Percentiles rank a stretch among this genome's conserved stretches.
phyloP scores from a whole-genome alignment of 1,284 basidiomycete genomes.

The Cryptococcus floricola region DNA sequence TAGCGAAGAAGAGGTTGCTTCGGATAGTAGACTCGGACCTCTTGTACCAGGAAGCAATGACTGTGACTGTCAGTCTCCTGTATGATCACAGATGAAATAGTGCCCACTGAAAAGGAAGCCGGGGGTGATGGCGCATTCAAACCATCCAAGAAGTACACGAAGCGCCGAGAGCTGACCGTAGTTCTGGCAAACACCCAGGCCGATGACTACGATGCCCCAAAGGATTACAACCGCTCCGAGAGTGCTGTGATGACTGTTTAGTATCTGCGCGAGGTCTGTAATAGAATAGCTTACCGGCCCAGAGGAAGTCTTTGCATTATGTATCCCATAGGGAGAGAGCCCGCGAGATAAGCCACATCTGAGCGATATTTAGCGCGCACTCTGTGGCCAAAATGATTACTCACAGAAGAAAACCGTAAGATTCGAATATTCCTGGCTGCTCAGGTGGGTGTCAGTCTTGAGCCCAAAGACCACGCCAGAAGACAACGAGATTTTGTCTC shows the following conservation, averaged over 20 bases:
- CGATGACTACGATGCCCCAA: constrained; percentile 25
- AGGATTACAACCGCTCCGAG: neutral
- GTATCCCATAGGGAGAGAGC: constrained; percentile 24
- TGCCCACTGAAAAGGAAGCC: constrained; percentile 24
- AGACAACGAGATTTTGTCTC: constrained; percentile 6
- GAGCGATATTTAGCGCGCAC: neutral
- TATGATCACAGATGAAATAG: no score
- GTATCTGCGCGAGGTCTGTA: neutral
- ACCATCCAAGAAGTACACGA: constrained; percentile 28
- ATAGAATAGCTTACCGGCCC: constrained; percentile 9
- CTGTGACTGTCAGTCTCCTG: neutral
- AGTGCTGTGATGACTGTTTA: neutral
- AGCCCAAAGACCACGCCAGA: constrained; percentile 25
- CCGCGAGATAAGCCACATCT: constrained; percentile 23
- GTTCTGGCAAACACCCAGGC: constrained; percentile 26
- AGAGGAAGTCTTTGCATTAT: constrained; percentile 28
- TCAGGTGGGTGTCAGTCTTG: constrained; percentile 25
- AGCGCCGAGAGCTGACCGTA: constrained; percentile 21
- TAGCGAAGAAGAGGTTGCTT: constrained; percentile 21
- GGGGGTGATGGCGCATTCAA: constrained; percentile 28
- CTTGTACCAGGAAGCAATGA: constrained; percentile 33
- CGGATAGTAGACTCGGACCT: constrained; percentile 22
- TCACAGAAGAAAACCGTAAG: constrained; percentile 30
- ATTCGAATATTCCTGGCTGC: constrained; percentile 23
- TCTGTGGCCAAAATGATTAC: neutral